These are phyloP conservation scores for Trypanosoma cruzi DNA, from an alignment of 208 protist genomes.

Conservation along the genomic window DNA sequence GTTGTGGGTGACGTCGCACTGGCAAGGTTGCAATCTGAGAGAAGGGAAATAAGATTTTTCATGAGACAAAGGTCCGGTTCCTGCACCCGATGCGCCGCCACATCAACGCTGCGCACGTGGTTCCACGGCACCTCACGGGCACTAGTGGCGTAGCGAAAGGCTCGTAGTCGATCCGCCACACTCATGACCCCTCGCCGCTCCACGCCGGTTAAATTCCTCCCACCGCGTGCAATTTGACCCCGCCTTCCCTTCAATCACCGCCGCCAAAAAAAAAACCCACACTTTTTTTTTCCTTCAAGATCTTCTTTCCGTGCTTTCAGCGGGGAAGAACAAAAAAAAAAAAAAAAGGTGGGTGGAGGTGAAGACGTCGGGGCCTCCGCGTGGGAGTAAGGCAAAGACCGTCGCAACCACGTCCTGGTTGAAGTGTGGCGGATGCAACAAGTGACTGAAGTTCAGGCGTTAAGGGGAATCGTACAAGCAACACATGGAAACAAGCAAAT, in stretches of 20 bases:
- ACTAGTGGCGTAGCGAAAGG: constrained; percentile 41
- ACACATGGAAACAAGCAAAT: no score
- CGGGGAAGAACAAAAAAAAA: background rate
- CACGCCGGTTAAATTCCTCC: no score
- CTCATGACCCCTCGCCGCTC: constrained; percentile 22
- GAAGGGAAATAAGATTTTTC: constrained; percentile 63
- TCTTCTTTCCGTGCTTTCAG: no score
- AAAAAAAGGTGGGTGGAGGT: constrained; percentile 1
- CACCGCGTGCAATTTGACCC: no score
- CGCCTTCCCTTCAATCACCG: no score
- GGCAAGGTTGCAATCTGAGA: constrained; percentile 32
- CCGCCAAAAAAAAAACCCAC: no score
- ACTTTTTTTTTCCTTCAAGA: no score
- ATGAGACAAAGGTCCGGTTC: constrained; percentile 68
- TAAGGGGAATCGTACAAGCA: no score
- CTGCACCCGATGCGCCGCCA: constrained; percentile 41
- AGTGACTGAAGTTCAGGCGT: no score
- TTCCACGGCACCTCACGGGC: constrained; percentile 56
- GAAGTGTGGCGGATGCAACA: no score
- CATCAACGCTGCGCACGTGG: constrained; percentile 52
- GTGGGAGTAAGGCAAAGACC: no score
- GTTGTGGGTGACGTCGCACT: constrained; percentile 33
- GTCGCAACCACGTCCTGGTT: no score
- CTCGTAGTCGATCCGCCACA: constrained; percentile 47
- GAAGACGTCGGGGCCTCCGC: background rate